Evolutionary conservation across 306 rosid species (phyloP).

Genomic region (Vigna nakashimae): DNA sequence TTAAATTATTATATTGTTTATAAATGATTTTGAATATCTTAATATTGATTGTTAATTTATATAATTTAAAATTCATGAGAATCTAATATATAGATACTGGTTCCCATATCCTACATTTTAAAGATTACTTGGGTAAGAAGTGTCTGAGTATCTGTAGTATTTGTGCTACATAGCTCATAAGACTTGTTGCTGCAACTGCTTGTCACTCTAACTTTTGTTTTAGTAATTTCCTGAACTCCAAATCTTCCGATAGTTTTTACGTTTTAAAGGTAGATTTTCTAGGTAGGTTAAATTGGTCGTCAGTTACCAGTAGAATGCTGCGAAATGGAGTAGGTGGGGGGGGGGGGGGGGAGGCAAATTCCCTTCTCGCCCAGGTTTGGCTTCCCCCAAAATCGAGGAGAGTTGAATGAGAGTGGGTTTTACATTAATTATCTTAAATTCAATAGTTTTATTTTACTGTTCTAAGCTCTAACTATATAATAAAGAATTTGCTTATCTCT

Average conservation of each 20-base stretch:
- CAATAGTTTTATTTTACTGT: not conserved
- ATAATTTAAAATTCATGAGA: no score
- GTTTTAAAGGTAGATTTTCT: not conserved
- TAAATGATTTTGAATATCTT: no score
- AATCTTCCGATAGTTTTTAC: slow-evolving; percentile 1
- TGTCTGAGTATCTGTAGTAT: no score
- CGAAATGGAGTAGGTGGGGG: not conserved
- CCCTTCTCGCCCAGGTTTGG: not conserved
- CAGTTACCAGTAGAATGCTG: not conserved
- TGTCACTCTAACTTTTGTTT: slow-evolving; percentile 18
- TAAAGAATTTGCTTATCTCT: not conserved
- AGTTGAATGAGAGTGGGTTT: not conserved
- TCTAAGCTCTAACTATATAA: not conserved
- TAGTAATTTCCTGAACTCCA: slow-evolving; percentile 26
- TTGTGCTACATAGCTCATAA: not conserved
- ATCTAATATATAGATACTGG: no score
- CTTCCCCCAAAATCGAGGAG: not conserved
- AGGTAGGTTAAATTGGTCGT: not conserved
- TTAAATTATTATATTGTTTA: no score
- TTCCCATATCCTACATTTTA: no score
- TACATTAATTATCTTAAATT: not conserved
- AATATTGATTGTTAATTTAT: no score
- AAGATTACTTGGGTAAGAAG: no score
- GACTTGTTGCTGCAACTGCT: not conserved
- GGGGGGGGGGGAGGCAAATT: no score